Conservation (phyloP, 2,329 filamentous ascomycete species). For the Peltaster fructicola region DNA sequence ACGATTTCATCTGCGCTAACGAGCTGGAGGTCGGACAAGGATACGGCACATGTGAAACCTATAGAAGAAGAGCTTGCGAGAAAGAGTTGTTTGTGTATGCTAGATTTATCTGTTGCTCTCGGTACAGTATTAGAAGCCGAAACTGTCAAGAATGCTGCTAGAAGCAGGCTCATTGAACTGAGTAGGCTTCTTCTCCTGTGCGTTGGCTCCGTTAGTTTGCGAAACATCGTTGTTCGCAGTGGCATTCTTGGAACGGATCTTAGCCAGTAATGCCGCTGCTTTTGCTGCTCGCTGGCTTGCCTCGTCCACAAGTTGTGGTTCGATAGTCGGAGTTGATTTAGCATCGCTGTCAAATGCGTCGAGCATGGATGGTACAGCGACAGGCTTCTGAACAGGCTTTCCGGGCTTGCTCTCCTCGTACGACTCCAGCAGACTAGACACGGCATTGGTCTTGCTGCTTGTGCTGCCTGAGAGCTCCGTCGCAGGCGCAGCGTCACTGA, state of each 20-base stretch:
- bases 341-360: slow-evolving; percentile 9
- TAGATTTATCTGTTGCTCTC: no score
- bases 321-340: slow-evolving; percentile 2
- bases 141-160: slow-evolving; percentile 73
- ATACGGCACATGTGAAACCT: no score
- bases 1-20: no score
- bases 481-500: slow-evolving; percentile 5
- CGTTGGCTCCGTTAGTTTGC: slow-evolving; percentile 8
- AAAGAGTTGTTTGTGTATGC: no score
- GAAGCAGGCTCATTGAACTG: slow-evolving; percentile 88
- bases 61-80: no score
- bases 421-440: slow-evolving; percentile 10
- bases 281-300: slow-evolving; percentile 12
- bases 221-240: no score
- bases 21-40: no score
- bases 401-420: no score
- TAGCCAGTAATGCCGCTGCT: slow-evolving; percentile 20
- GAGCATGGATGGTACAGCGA: slow-evolving; percentile 7
- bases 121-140: slow-evolving; percentile 68
- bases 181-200: slow-evolving; percentile 46
- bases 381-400: background rate
- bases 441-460: slow-evolving; percentile 6
- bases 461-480: background rate
- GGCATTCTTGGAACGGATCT: slow-evolving; percentile 24
- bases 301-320: slow-evolving; percentile 9